phyloP scores from a whole-genome alignment of 2,329 filamentous ascomycete genomes.

The Cucurbitaria berberidis region DNA sequence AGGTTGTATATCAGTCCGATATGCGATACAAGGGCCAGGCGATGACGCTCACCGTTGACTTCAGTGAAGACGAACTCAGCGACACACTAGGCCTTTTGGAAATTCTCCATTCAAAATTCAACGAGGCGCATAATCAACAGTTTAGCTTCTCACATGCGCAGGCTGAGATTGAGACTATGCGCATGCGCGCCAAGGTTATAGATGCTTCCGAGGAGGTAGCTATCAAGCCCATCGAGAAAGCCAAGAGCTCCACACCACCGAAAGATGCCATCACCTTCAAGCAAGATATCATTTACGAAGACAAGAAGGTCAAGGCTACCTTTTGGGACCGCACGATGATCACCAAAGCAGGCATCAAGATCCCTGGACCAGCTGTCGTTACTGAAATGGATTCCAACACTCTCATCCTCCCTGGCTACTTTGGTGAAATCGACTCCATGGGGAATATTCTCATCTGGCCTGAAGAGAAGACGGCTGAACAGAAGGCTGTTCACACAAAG shows the following conservation, averaged over 20 bases:
- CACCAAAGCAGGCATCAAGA: constrained; percentile 49
- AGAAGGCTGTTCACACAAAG: constrained; percentile 42
- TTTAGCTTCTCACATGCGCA: constrained; percentile 54
- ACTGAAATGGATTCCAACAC: constrained; percentile 61
- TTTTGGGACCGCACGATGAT: constrained; percentile 55
- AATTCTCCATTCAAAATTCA: constrained; percentile 50
- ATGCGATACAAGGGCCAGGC: constrained; percentile 58
- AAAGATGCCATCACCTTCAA: constrained; percentile 47
- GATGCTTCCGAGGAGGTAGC: constrained; percentile 53
- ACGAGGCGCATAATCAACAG: constrained; percentile 52
- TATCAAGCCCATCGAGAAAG: constrained; percentile 44
- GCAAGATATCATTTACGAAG: constrained; percentile 51
- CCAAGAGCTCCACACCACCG: constrained; percentile 35
- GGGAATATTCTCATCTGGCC: constrained; percentile 59
- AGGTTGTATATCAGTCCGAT: constrained; percentile 52
- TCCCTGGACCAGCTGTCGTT: constrained; percentile 56
- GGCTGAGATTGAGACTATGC: constrained; percentile 57
- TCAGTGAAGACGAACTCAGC: constrained; percentile 46
- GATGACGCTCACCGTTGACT: constrained; percentile 43
- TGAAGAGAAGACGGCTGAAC: constrained; percentile 34
- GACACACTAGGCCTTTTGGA: constrained; percentile 38
- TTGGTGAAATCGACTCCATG: constrained; percentile 55
- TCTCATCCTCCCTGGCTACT: constrained; percentile 56
- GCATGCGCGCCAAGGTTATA: constrained; percentile 53
- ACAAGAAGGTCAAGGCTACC: constrained; percentile 49